Percentiles rank a stretch among this genome's conserved stretches.
Evolutionary conservation across 106 monocot species (phyloP).

Genomic region (Dendrobium huoshanense): DNA sequence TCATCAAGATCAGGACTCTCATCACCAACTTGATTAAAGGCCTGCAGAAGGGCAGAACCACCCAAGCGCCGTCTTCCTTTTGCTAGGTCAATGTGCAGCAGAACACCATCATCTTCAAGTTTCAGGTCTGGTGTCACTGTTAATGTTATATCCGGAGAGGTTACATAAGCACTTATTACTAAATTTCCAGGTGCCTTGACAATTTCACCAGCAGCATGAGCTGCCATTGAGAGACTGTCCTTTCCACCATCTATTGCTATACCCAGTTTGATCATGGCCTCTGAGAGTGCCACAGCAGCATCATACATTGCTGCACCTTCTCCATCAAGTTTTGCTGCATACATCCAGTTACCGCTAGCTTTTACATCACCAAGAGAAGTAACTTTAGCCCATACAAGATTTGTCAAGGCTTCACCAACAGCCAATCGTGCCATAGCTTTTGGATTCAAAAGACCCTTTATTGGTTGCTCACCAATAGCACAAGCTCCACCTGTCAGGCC

Average conservation of each 20-base stretch:
- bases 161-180: conserved; percentile 83
- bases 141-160: conserved; percentile 88
- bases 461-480: conserved; percentile 89
- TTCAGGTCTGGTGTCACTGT: conserved; percentile 95
- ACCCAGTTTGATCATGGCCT: conserved; percentile 92
- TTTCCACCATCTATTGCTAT: conserved; percentile 99
- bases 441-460: conserved; percentile 75
- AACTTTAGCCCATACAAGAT: conserved; percentile 91
- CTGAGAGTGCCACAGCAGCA: conserved; percentile 79
- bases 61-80: conserved; percentile 70
- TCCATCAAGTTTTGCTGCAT: conserved; percentile 95
- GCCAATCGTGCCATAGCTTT: conserved; percentile 87
- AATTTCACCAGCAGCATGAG: conserved; percentile 58
- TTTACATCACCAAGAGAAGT: conserved; percentile 89
- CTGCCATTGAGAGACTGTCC: conserved; percentile 98
- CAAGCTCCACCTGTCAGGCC: conserved; percentile 85
- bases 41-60: conserved; percentile 88
- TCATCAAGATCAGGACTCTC: conserved; percentile 90
- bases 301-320: conserved; percentile 98
- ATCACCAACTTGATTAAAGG: conserved; percentile 73
- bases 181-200: conserved; percentile 97
- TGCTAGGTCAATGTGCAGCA: conserved; percentile 62
- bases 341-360: conserved; percentile 99
- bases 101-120: conserved; percentile 60
- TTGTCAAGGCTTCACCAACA: conserved; percentile 94